Conservation (phyloP, 2,329 filamentous ascomycete genomes). For the Pseudogymnoascus sp. region DNA sequence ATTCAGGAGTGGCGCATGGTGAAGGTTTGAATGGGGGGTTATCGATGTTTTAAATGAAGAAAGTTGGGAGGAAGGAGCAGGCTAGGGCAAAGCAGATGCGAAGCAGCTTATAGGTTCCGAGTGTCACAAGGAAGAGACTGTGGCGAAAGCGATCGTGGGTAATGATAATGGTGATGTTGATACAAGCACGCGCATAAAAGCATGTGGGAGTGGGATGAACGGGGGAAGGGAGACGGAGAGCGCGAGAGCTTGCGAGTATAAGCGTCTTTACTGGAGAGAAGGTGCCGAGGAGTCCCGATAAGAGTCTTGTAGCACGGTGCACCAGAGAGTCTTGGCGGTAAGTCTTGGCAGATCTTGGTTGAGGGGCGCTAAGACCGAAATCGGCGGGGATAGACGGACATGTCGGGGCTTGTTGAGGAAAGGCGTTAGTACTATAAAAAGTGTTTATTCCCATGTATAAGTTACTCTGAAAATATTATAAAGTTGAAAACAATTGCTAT, state of each 20-base stretch:
- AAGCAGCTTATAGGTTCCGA: background rate
- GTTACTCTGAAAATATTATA: background rate
- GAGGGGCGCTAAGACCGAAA: background rate
- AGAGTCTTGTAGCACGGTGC: background rate
- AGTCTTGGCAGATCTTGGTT: slow-evolving; percentile 3
- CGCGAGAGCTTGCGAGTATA: background rate
- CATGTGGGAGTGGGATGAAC: slow-evolving; percentile 1
- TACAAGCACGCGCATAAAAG: background rate
- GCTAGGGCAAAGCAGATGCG: background rate
- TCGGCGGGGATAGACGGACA: background rate
- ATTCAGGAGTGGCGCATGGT: background rate
- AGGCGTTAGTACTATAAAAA: background rate
- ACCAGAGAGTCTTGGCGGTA: background rate
- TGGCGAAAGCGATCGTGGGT: background rate
- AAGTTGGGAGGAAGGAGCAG: background rate
- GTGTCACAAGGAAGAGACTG: background rate
- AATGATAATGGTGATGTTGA: background rate
- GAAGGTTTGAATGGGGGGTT: background rate
- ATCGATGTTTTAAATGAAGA: background rate
- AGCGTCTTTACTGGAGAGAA: background rate
- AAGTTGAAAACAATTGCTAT: background rate
- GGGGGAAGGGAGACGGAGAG: no score
- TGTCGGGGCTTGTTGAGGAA: background rate
- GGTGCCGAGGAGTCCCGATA: slow-evolving; percentile 2
- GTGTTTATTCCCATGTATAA: background rate